Percentiles rank a stretch among this genome's conserved stretches.
These are phyloP conservation scores for Cupressus sempervirens DNA, from an alignment of 75 land plant genomes.

Conservation along the genomic window DNA sequence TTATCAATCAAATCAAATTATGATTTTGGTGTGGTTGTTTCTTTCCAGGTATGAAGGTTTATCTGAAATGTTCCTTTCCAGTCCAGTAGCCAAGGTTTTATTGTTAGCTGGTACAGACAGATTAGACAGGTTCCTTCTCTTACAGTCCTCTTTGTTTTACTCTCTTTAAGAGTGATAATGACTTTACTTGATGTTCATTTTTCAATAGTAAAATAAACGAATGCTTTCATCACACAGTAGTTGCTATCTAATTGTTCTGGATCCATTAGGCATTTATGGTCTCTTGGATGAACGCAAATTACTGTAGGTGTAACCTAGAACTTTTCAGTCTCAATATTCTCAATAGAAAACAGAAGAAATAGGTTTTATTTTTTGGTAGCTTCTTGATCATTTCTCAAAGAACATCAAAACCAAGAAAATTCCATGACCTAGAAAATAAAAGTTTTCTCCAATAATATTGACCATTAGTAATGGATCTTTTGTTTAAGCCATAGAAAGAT, in stretches of 20 bases:
- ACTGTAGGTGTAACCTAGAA: background rate
- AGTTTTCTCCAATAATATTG: too few species aligned
- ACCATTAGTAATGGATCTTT: background rate
- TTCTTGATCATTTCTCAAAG: background rate
- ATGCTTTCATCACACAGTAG: background rate
- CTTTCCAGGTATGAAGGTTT: constrained; percentile 89
- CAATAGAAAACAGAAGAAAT: background rate
- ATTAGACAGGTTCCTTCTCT: constrained; percentile 67
- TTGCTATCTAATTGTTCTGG: background rate
- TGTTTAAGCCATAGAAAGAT: background rate
- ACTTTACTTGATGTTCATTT: background rate
- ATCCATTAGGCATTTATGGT: background rate
- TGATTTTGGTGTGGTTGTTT: background rate
- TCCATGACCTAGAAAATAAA: background rate
- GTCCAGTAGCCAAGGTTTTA: constrained; percentile 81
- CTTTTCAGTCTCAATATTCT: background rate
- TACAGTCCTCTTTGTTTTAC: background rate
- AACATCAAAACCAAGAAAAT: background rate
- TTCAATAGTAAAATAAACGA: background rate
- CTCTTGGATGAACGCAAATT: background rate
- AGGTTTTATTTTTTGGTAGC: background rate
- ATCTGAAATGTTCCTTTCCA: constrained; percentile 84
- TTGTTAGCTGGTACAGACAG: constrained; percentile 95
- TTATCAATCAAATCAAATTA: background rate
- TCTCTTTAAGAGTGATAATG: background rate